These are phyloP conservation scores for Leucocoprinus birnbaumii DNA, from an alignment of 768 basidiomycete species.

Conservation along the genomic window DNA sequence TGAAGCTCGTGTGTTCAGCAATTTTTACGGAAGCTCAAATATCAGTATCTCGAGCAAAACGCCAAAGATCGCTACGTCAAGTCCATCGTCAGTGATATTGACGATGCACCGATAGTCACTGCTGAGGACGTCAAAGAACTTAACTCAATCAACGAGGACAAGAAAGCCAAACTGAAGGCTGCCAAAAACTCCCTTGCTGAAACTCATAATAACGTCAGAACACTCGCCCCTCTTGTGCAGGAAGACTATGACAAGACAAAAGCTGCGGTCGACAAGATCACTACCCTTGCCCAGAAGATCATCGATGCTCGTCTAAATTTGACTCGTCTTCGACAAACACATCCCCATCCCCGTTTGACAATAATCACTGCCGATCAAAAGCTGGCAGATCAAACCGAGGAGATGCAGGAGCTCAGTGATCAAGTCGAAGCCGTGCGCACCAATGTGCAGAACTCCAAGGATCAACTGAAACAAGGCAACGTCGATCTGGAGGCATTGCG, in stretches of 20 bases:
- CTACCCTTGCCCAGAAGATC: slow-evolving; percentile 69
- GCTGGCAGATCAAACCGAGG: slow-evolving; percentile 70
- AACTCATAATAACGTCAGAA: slow-evolving; percentile 58
- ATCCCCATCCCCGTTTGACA: slow-evolving; percentile 80
- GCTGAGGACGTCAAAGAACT: slow-evolving; percentile 77
- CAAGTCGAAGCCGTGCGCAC: slow-evolving; percentile 53
- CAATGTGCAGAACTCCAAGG: slow-evolving; percentile 52
- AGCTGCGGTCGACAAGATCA: slow-evolving; percentile 48
- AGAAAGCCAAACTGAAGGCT: slow-evolving; percentile 65
- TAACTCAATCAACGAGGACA: slow-evolving; percentile 55
- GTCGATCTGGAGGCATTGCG: slow-evolving; percentile 57
- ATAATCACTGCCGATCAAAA: slow-evolving; percentile 70
- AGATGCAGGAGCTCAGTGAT: slow-evolving; percentile 78
- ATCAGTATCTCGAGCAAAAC: slow-evolving; percentile 86
- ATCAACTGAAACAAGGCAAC: slow-evolving; percentile 54
- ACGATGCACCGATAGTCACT: slow-evolving; percentile 79
- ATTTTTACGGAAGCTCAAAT: slow-evolving; percentile 80
- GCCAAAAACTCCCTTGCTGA: slow-evolving; percentile 63
- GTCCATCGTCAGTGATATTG: slow-evolving; percentile 80
- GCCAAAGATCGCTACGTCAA: slow-evolving; percentile 88
- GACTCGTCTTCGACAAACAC: slow-evolving; percentile 75
- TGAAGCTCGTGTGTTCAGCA: slow-evolving; percentile 35
- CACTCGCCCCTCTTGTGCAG: slow-evolving; percentile 66
- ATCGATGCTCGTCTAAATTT: slow-evolving; percentile 80
- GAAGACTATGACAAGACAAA: slow-evolving; percentile 63